Evolutionary conservation across 2,329 filamentous ascomycete genomes (phyloP).

Genomic region (Arthrinium phaeospermum): DNA sequence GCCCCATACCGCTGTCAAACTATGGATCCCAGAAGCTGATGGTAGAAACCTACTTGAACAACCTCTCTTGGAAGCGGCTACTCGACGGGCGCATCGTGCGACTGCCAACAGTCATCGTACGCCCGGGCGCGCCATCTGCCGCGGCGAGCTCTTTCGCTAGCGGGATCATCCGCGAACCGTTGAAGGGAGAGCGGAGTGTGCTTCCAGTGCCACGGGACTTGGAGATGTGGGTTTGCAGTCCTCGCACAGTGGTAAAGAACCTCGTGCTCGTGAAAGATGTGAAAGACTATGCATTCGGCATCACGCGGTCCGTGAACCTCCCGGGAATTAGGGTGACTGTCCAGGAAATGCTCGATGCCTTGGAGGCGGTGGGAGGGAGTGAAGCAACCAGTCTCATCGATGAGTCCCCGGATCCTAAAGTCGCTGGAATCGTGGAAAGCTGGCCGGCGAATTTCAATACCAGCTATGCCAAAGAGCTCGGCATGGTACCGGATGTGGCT

Average conservation of each 20-base stretch:
- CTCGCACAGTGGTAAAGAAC: constrained; percentile 51
- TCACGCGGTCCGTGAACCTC: constrained; percentile 54
- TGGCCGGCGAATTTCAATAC: constrained; percentile 61
- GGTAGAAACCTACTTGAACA: constrained; percentile 62
- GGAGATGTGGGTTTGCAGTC: constrained; percentile 54
- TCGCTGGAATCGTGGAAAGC: constrained; percentile 56
- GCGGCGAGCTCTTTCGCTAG: constrained; percentile 66
- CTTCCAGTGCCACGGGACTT: constrained; percentile 50
- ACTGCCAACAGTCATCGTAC: constrained; percentile 65
- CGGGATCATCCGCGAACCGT: constrained; percentile 66
- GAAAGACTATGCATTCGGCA: constrained; percentile 44
- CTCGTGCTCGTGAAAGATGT: constrained; percentile 50
- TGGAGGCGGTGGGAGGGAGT: constrained; percentile 54
- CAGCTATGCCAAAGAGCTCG: constrained; percentile 57
- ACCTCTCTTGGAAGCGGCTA: constrained; percentile 55
- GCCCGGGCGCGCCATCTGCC: constrained; percentile 64
- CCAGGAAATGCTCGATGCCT: constrained; percentile 57
- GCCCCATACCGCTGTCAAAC: constrained; percentile 59
- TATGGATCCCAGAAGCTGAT: constrained; percentile 69
- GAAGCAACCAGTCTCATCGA: constrained; percentile 50
- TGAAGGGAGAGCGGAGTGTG: constrained; percentile 52
- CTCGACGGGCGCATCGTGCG: constrained; percentile 63
- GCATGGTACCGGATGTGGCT: constrained; percentile 52
- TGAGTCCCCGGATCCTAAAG: constrained; percentile 52
- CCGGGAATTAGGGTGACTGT: constrained; percentile 58